Percentiles rank a stretch among this genome's conserved stretches.
Conservation (phyloP, 306 rosid species). For the Glycine soja region DNA sequence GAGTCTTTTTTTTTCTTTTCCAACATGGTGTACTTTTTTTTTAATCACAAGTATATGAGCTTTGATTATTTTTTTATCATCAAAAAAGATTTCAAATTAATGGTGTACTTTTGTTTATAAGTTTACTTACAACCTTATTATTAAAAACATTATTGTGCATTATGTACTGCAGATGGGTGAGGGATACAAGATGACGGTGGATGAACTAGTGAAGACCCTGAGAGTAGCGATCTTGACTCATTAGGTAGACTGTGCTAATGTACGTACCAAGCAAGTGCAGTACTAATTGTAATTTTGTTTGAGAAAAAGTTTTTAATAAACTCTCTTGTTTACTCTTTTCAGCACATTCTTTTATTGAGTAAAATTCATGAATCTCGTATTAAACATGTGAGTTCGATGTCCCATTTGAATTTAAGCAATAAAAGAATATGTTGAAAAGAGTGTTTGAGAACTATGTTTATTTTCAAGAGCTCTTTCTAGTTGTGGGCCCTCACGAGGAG, state of each 20-base stretch:
- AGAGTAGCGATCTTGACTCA: constrained; percentile 37
- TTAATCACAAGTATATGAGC: no score
- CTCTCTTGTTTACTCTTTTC: not conserved
- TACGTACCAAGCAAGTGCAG: constrained; percentile 21
- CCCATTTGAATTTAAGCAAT: not conserved
- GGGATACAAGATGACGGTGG: constrained; percentile 40
- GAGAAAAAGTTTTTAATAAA: not conserved
- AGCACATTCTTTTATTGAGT: not conserved
- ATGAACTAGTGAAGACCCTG: constrained; percentile 44
- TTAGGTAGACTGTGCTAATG: not conserved
- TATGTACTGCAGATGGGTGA: constrained; percentile 46
- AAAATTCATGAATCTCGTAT: not conserved
- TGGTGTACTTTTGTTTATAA: no score
- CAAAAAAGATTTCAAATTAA: no score
- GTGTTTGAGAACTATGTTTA: not conserved
- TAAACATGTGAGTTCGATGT: not conserved
- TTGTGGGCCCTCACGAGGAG: not conserved
- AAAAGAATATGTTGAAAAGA: not conserved
- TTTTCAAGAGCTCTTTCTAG: not conserved
- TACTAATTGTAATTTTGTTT: not conserved
- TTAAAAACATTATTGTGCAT: no score
- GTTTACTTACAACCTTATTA: no score
- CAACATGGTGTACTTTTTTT: no score
- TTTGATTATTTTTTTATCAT: no score
- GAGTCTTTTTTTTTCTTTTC: no score